Percentiles rank a stretch among this genome's conserved stretches.
phyloP scores from a whole-genome alignment of 2,329 filamentous ascomycete genomes.

The Trichoderma simmonsii region DNA sequence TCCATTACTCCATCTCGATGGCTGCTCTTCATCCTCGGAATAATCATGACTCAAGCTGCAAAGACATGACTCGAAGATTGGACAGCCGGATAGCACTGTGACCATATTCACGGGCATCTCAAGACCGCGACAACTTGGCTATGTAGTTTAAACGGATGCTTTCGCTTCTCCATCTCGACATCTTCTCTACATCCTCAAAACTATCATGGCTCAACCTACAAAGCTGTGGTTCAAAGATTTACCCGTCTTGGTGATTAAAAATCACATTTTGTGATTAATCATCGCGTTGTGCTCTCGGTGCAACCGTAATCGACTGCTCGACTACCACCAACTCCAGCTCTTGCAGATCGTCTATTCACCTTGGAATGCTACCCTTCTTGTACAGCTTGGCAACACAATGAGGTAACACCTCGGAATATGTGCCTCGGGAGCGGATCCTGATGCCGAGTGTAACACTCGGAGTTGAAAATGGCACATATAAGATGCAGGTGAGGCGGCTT shows the following conservation, averaged over 20 bases:
- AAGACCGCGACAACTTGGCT: background rate
- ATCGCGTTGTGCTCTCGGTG: background rate
- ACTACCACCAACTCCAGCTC: background rate
- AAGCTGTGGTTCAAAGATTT: rapidly evolving
- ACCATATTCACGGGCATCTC: too few relatives aligned
- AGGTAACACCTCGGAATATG: background rate
- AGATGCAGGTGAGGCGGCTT: background rate
- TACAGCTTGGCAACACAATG: background rate
- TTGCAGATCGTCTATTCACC: background rate
- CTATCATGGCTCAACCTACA: background rate
- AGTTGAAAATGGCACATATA: background rate
- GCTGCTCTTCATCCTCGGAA: background rate
- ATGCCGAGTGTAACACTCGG: background rate
- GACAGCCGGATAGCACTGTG: background rate
- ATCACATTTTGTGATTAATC: background rate
- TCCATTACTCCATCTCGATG: background rate
- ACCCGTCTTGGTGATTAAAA: background rate
- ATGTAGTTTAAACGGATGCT: too few relatives aligned
- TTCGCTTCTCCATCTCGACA: background rate
- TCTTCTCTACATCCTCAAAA: background rate
- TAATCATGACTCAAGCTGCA: background rate
- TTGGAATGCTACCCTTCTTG: background rate
- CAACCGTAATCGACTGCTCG: background rate
- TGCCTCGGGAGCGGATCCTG: background rate
- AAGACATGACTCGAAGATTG: background rate